These are phyloP conservation scores for Eimeria acervulina DNA, from an alignment of 169 alveolate species.

Conservation along the genomic window DNA sequence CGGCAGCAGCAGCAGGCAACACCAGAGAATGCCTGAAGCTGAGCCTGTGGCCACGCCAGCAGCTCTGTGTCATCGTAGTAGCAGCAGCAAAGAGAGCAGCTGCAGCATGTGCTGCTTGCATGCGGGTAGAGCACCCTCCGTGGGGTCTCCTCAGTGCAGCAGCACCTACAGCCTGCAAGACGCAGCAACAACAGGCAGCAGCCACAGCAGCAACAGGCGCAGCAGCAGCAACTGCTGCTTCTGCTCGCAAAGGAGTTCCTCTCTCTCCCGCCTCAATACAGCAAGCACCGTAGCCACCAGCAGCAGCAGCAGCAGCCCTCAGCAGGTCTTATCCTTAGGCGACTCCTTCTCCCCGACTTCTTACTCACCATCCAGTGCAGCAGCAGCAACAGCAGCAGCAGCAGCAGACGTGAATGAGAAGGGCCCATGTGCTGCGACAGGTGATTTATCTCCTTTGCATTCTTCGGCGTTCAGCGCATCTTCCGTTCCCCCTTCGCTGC, in stretches of 20 bases:
- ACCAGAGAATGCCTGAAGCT: slow-evolving; percentile 18
- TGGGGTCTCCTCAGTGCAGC: slow-evolving; percentile 24
- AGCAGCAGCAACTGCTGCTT: background rate
- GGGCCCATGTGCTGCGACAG: background rate
- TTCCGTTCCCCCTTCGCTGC: background rate
- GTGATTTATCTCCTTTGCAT: background rate
- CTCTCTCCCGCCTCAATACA: background rate
- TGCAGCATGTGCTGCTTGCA: slow-evolving; percentile 37
- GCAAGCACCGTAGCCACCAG: background rate
- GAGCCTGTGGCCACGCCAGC: slow-evolving; percentile 3
- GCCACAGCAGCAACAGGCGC: background rate
- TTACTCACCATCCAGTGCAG: background rate
- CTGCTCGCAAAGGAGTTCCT: background rate
- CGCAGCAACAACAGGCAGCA: slow-evolving; percentile 17
- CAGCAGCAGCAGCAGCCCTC: slow-evolving; percentile 13
- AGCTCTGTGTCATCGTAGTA: background rate
- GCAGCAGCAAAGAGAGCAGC: slow-evolving; percentile 31
- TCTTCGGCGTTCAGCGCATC: background rate
- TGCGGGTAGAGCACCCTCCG: background rate
- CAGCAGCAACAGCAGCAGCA: slow-evolving; percentile 40
- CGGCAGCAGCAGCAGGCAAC: background rate
- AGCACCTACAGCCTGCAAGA: background rate
- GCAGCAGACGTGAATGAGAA: background rate
- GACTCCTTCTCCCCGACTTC: slow-evolving; percentile 4
- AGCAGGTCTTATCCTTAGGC: background rate